phyloP scores from a whole-genome alignment of 2,329 filamentous ascomycete species.

The Neodidymelliopsis sp. region DNA sequence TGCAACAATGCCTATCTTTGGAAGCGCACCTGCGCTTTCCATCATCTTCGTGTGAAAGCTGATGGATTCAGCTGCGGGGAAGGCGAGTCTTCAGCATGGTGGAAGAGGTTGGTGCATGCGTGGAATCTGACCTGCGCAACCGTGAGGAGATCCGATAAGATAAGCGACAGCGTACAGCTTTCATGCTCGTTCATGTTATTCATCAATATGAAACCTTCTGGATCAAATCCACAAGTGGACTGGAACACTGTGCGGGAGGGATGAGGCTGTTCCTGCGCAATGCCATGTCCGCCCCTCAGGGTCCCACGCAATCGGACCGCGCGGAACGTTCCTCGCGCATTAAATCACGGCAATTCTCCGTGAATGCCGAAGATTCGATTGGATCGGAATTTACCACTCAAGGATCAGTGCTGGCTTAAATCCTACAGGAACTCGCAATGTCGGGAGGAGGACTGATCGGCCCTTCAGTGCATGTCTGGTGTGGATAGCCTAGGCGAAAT shows the following conservation, averaged over 20 bases:
- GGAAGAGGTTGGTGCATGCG: neutral
- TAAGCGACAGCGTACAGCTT: constrained; percentile 6
- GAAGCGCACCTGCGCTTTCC: constrained; percentile 9
- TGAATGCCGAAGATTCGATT: neutral
- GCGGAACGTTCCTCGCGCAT: neutral
- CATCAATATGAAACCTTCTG: constrained; percentile 1
- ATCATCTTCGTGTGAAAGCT: neutral
- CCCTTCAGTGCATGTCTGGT: neutral
- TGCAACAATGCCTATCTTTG: constrained; percentile 17
- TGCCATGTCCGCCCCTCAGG: neutral
- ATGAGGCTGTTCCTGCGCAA: constrained; percentile 4
- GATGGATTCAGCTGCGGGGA: constrained; percentile 6
- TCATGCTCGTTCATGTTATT: neutral
- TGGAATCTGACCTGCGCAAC: constrained; percentile 4
- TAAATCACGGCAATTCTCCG: neutral
- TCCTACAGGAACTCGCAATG: constrained; percentile 6
- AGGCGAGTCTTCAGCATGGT: neutral
- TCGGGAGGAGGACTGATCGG: neutral
- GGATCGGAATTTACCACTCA: constrained; percentile 2
- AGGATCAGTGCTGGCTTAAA: neutral
- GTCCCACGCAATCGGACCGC: constrained; percentile 10
- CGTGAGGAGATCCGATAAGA: constrained; percentile 14
- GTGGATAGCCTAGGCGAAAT: neutral
- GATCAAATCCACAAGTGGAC: neutral
- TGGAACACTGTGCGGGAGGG: neutral